Evolutionary conservation across 2,329 filamentous ascomycete genomes (phyloP), one percentile per base, ranked within the genome.

Genomic region (Diplodia intermedia): DNA sequence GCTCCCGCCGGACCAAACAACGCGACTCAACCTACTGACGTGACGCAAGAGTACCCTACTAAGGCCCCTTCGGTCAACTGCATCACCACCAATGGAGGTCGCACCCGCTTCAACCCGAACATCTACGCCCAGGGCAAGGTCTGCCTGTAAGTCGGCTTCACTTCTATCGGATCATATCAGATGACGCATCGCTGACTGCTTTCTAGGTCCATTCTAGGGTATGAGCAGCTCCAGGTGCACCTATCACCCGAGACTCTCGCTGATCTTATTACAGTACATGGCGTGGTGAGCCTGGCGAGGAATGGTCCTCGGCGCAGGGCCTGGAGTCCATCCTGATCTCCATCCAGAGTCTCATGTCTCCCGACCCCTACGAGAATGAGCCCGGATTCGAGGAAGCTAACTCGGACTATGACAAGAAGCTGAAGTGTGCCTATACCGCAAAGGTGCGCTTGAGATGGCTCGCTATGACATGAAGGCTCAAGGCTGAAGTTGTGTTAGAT

Each of bases 241-340:
- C 36, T 71, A 73, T 69, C 74, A 62, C 18, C 33, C 43, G 66
- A 29, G 6, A 7, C 7, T 8, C n/a, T 9, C 14, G 29, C 68
- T 71, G 69, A 75, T 72, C 49, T 38, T 72, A 76, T 20, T 66
- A 73, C 47, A 96, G 94, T 68, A 99, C 95, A 77, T 99, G 95
- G 95, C 87, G 91, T 61, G 94, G 94, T 33, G 91, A 97, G 75
- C 86, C 88, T 18, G 93, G 94, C 67, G 95, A 98, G 79, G 90
- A 97, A 78, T 99, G 95, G 95, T 97, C 94, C 18, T 93, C 94
- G 18, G 95, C 94, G 0, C 95, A 98, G 78, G 94, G 95, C 7
- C 84, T 99, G 1, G 95, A 98, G 78, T 98, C 94, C 0, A 92
- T 98, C 60, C 80, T 99, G 57, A 88, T 98, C 65, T 98, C 94